Base-by-base conservation (phyloP, 2,329 filamentous ascomycete species). In the Anisogramma anomala region DNA sequence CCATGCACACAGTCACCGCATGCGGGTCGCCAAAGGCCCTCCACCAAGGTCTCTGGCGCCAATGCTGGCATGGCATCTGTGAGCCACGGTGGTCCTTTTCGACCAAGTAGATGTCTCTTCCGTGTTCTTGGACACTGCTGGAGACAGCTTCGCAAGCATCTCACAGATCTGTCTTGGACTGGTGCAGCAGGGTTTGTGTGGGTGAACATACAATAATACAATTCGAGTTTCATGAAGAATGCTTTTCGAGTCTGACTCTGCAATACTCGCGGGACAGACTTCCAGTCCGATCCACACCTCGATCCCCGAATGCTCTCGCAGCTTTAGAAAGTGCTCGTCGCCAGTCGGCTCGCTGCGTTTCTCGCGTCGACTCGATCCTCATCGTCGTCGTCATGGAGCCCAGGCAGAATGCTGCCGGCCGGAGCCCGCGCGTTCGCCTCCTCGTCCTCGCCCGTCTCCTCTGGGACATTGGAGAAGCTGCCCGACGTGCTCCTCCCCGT, bases 311-410 rank as follows among this genome's bases (percentile, higher is more conserved):
- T 30, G 17, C 18, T 7, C 17, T 17, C 13, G 11, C 39, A 54
- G 26, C n/a, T 59, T n/a, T 66, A 96, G 61, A 95, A 95, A 14
- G 89, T 95, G 67, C 88, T 95, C 51, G 87, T 84, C 35, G 89
- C 91, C 65, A 98, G 68, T 56, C 91, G 76, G 63, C 85, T 94
- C 26, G 91, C 91, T 39, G 91, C 91, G 64, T 96, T 98, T 61
- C 84, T 78, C 31, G 91, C 91, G 71, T 98, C 91, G 45, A 98
- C 79, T 41, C 88, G 75, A 61, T 98, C 91, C 54, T 94, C 87
- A 54, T 95, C 84, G 49, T 87, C 89, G 55, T 93, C 85, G 55
- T 89, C 84, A 47, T 72, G 68, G 36, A 83, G 61, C 17, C 75
- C 74, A 43, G 70, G 67, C 51, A 84, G 58, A 48, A 70, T 71